Evolutionary conservation across 176 grass and related monocot species (phyloP), one percentile per base, ranked within the genome.

Genomic region (Musa acuminata): DNA sequence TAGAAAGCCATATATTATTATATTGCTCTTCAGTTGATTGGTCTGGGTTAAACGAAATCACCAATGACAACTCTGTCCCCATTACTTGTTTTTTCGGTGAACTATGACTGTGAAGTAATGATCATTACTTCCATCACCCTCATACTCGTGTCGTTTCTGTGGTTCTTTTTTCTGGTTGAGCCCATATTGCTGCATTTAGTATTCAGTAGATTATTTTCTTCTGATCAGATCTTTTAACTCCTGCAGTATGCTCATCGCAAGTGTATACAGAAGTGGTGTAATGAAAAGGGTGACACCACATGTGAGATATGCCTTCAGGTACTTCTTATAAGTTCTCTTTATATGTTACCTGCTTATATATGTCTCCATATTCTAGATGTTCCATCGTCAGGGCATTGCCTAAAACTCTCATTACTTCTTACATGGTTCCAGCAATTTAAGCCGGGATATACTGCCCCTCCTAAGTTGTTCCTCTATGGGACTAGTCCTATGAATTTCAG

Each of bases 231-330:
- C 7, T 50, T 70, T 9, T 9, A 50, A 1, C 10, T 20, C 27
- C 74, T 84, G 76, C 83, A 99, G 95, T 94, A 91, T 16, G 95
- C 86, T 0, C 95, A 99, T 64, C 79, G 95, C 54, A 99, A 91
- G 80, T 99, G 95, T 82, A 86, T 99, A 72, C 95, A 99, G 17
- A 84, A 81, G 0, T 99, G 95, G 95, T 99, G 95, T 64, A 89
- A 94, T 10, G 95, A 99, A 79, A 99, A 99, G 63, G 95, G 95
- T 0, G 88, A 99, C 75, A 94, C 88, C 10, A 77, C 78, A 49
- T 99, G 95, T 19, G 95, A 99, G 81, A 99, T 99, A 84, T 99
- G 95, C 76, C 62, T 99, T 57, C 90, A 91, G 95, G 95, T 99
- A 25, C 43, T 70, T 22, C 80, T 58, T 55, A 12, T 13, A 24